phyloP scores from a whole-genome alignment of 495 filamentous ascomycete genomes.

The Aspergillus wentii region DNA sequence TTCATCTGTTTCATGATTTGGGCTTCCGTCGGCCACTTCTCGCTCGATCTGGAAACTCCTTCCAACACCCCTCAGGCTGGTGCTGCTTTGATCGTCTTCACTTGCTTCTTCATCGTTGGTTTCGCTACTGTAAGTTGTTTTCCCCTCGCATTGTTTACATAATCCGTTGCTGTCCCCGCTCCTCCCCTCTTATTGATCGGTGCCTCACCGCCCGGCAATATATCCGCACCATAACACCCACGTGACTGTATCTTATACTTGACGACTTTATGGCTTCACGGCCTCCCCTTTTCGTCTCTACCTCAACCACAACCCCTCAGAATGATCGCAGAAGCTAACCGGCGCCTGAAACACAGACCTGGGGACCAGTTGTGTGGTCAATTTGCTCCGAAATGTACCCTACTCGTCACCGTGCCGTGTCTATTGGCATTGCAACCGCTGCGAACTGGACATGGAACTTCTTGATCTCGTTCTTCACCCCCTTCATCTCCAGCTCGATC shows the following conservation, averaged over 20 bases:
- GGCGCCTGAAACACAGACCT: constrained; percentile 49
- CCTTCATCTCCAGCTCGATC: constrained; percentile 65
- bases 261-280: too few relatives aligned
- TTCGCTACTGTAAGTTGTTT: too few relatives aligned
- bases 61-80: constrained; percentile 54
- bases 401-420: constrained; percentile 65
- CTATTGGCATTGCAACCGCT: constrained; percentile 72
- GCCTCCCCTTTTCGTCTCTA: too few relatives aligned
- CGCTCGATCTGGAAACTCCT: constrained; percentile 47
- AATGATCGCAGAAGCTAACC: too few relatives aligned
- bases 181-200: too few relatives aligned
- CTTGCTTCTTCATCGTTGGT: constrained; percentile 60
- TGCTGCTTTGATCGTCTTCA: constrained; percentile 70
- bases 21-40: constrained; percentile 62
- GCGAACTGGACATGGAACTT: constrained; percentile 93
- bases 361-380: constrained; percentile 83
- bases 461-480: constrained; percentile 79
- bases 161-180: neutral
- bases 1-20: constrained; percentile 70
- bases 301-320: neutral
- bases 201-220: too few relatives aligned
- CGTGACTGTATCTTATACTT: too few relatives aligned
- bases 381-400: constrained; percentile 81
- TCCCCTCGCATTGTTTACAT: too few relatives aligned
- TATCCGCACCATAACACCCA: too few relatives aligned